Base-by-base conservation (phyloP, 1,139 yeast species). In the Geotrichum fermentans region DNA sequence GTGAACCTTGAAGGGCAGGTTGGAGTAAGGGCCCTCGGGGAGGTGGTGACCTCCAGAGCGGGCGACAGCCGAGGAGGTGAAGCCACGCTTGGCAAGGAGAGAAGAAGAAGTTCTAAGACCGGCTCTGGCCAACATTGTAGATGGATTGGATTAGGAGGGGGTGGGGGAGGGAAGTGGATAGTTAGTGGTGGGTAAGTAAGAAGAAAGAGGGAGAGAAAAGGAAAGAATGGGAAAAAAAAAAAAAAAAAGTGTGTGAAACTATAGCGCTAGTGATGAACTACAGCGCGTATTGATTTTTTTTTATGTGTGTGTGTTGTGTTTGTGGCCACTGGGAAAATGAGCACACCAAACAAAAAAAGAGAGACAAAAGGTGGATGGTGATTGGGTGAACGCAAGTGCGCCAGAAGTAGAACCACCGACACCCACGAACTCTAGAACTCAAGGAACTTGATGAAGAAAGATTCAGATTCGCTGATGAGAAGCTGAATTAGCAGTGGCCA, bases 1-100 rank as follows among this genome's bases (percentile, higher is more conserved):
- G 77, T 87, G 88, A 58, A 92, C 94, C 76, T 81, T 80, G 81
- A 90, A 92, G 58, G 98, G 98, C 58, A 92, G 66, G 79, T 92
- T 92, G 65, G 84, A 75, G 82, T 92, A 90, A 47, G 82, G 81
- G 63, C 97, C 97, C 67, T 80, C 85, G 67, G 85, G 82, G 67
- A 72, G 79, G 66, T 80, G 83, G 38, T 42, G 45, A n/a, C n/a
- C n/a, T 52, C 66, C 74, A 49, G 56, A 52, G 46, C 66, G 60
- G 47, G 61, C 62, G 42, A 56, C 51, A 49, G 59, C 52, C 36
- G 66, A 47, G 45, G 66, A 54, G 44, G 64, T 52, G 57, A 63
- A 64, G 49, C 68, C 69, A 56, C 65, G 62, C 51, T 51, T 56
- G 48, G 58, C 46, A 45, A 61, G 47, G 38, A 52, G 52, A 22